phyloP scores from a whole-genome alignment of 2,329 filamentous ascomycete genomes.

The Cladosporium sp. region DNA sequence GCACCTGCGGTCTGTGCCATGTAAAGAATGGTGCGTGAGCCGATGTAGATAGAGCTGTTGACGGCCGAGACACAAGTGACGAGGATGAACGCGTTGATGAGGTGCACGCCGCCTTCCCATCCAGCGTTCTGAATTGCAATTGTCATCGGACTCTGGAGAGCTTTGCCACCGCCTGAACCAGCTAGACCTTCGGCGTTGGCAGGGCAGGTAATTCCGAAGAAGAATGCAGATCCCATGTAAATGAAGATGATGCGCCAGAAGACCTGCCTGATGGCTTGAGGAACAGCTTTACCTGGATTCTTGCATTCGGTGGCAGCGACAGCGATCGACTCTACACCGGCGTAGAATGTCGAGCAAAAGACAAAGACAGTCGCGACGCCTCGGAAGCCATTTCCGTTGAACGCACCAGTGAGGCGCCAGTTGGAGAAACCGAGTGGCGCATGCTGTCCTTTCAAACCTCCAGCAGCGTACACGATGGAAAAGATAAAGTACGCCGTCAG shows the following conservation, averaged over 20 bases:
- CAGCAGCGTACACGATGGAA: constrained; percentile 42
- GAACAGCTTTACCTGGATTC: constrained; percentile 51
- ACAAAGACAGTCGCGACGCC: constrained; percentile 48
- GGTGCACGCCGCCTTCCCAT: constrained; percentile 70
- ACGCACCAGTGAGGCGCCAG: constrained; percentile 45
- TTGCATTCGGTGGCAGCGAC: constrained; percentile 55
- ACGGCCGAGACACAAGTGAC: constrained; percentile 58
- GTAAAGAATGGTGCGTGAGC: constrained; percentile 71
- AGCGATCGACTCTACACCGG: constrained; percentile 55
- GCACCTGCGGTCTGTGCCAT: constrained; percentile 75
- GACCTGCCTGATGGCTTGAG: constrained; percentile 37
- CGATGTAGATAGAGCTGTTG: constrained; percentile 77
- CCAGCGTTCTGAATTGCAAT: constrained; percentile 74
- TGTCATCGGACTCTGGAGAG: constrained; percentile 72
- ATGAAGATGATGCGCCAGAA: constrained; percentile 50
- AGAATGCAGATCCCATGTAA: constrained; percentile 71
- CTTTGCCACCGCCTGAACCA: constrained; percentile 58
- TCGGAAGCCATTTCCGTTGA: constrained; percentile 42
- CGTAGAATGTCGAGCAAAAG: constrained; percentile 51
- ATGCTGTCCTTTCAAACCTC: constrained; percentile 35
- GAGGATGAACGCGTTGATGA: constrained; percentile 41
- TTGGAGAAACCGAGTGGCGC: constrained; percentile 39
- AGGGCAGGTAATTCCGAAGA: constrained; percentile 74
- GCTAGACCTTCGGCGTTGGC: constrained; percentile 67
- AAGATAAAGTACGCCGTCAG: constrained; percentile 46